Evolutionary conservation across 2,329 filamentous ascomycete genomes (phyloP), one percentile per base, ranked within the genome.

Genomic region (Arthrinium phaeospermum): DNA sequence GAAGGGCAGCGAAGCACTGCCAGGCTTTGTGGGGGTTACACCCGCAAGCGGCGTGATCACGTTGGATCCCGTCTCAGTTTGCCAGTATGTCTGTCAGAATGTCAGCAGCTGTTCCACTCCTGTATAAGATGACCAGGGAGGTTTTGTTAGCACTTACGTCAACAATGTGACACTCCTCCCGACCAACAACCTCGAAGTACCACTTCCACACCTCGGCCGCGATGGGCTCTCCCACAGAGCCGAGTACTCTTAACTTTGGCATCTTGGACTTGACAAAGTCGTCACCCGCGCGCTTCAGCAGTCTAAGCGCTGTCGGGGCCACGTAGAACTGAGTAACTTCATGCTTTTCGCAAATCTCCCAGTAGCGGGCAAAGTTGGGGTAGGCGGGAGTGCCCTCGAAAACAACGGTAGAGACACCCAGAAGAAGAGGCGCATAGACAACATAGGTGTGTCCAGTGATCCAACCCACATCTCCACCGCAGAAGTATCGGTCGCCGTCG

Each of bases 141-240:
- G 16, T 37, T 19, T 37, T n/a, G 57, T 14, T 12, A 70, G 44
- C 71, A 90, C 94, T 89, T 87, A 97, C 95, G 82, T 99, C 96
- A 71, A 98, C 92, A 82, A 99, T 88, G 80, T 99, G 96, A 68
- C 94, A 93, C 83, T 97, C 92, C 83, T 96, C 92, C 88, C 95
- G 97, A 80, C 96, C 96, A 70, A 99, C 95, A 77, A 93, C 89
- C 83, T 98, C 95, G 82, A 95, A 96, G 86, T 98, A 99, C 96
- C 96, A 99, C 86, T 98, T 98, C 96, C 96, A 99, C 73, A 99
- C 93, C 83, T 99, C 96, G 30, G 96, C 94, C 24, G 96, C 96
- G 79, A 99, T 99, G 51, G 96, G 96, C 86, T 99, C 96, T 77
- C 96, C 96, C 72, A 99, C 96, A 24, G 96, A 98, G 73, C 96